Conservation (phyloP, 2,329 filamentous ascomycete genomes). For the Kalmusia sp. region DNA sequence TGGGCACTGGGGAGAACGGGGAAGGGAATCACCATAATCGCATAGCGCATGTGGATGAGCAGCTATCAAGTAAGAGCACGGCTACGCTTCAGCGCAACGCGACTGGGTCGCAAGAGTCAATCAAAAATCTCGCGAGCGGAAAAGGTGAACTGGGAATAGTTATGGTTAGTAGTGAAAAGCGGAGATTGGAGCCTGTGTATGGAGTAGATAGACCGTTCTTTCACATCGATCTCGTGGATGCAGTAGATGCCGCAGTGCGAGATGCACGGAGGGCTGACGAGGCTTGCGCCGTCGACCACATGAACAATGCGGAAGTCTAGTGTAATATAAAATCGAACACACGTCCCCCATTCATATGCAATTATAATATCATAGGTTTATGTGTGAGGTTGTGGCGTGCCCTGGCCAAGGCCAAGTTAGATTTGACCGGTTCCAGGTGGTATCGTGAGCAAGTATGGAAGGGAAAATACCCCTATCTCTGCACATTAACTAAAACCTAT, state of each 20-base stretch:
- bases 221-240: constrained; percentile 37
- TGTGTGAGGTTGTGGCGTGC: no score
- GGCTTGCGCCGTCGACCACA: no score
- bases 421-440: no score
- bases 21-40: no score
- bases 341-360: no score
- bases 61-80: neutral
- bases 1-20: constrained; percentile 17
- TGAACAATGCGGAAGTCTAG: no score
- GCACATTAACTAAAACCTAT: no score
- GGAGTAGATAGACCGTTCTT: constrained; percentile 37
- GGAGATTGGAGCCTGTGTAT: constrained; percentile 19
- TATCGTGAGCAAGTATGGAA: no score
- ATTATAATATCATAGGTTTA: no score
- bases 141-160: neutral
- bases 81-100: neutral
- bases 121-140: neutral
- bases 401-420: no score
- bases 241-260: constrained; percentile 34
- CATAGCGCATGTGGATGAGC: neutral
- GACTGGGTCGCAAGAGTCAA: neutral
- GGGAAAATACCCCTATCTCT: no score
- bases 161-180: neutral
- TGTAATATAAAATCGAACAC: no score
- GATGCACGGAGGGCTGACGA: constrained; percentile 30